Evolutionary conservation across 257 asterid species (phyloP).

Genomic region (Przewalskia tangutica): DNA sequence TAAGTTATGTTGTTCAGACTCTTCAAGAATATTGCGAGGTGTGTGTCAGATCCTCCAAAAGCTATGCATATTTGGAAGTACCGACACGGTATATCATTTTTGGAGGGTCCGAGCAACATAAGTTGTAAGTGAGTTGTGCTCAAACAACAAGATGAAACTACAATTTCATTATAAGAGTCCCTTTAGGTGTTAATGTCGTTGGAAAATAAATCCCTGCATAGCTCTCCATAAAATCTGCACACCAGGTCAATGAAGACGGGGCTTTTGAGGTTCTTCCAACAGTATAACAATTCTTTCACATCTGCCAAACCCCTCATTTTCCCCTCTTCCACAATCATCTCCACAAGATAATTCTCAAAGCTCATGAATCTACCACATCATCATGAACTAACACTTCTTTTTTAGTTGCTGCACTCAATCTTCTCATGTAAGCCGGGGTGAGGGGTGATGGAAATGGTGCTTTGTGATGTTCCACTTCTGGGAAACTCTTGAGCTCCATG

Average conservation of each 20-base stretch:
- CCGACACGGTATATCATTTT: no score
- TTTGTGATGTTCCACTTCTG: conserved; percentile 23
- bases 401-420: conserved; percentile 16
- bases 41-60: not conserved
- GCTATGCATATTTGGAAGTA: not conserved
- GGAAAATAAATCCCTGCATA: conserved; percentile 60
- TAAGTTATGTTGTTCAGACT: not conserved
- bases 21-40: not conserved
- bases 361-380: conserved; percentile 50
- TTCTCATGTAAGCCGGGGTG: conserved; percentile 58
- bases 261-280: conserved; percentile 53
- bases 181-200: not conserved
- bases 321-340: conserved; percentile 64
- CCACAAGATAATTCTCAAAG: conserved; percentile 59
- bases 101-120: not conserved
- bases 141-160: not conserved
- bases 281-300: conserved; percentile 62
- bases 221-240: conserved; percentile 58
- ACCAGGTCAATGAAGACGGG: conserved; percentile 58
- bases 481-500: conserved; percentile 44
- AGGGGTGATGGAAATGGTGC: conserved; percentile 66
- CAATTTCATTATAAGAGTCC: not conserved
- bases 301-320: conserved; percentile 44
- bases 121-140: not conserved
- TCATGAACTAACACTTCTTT: conserved; percentile 3